Evolutionary conservation across 306 rosid species (phyloP), one percentile per base, ranked within the genome.

Genomic region (Lathyrus sativus): DNA sequence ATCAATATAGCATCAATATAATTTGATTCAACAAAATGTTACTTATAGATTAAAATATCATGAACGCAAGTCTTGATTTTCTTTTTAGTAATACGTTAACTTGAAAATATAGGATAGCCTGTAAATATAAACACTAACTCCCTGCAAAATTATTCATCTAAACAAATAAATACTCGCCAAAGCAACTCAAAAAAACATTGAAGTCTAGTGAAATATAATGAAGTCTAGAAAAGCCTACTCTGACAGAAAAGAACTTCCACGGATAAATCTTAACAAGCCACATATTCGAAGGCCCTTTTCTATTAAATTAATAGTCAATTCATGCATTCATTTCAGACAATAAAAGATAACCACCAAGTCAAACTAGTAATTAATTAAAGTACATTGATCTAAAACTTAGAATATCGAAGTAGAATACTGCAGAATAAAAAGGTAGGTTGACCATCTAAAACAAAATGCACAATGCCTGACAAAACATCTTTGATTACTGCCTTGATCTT

Each of bases 401-500:
- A 66, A 46, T 54, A 61, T 13, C 70, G 48, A 14, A 72, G 48
- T 26, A 78, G 62, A 56, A 71, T 43, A 58, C 57, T 49, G 35
- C n/a, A 39, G 74, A 70, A 74, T 65, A 31, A 39, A 61, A 29
- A 60, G 60, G 53, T 56, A 60, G 60, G 53, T 56, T 28, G 31
- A 68, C 48, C 41, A 15, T 74, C 80, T 78, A 78, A 62, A 65
- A 46, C 72, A 73, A 55, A 73, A 68, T 69, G 65, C 68, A 10
- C 35, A 57, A 19, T 56, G 38, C 42, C 62, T 48, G 50, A 61
- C 67, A 72, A 68, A 55, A 39, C 15, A 13, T 29, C 69, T 35
- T 4, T 4, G 2, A 38, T 88, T 84, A 93, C 92, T 88, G 97
- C 88, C 96, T 86, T 51, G 99, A 93, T 76, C 96, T 90, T 56